A percentile compares a stretch with the other conserved stretches of the same genome.
Conservation (phyloP, 345 rosid genomes). For the Syzygium aqueum region DNA sequence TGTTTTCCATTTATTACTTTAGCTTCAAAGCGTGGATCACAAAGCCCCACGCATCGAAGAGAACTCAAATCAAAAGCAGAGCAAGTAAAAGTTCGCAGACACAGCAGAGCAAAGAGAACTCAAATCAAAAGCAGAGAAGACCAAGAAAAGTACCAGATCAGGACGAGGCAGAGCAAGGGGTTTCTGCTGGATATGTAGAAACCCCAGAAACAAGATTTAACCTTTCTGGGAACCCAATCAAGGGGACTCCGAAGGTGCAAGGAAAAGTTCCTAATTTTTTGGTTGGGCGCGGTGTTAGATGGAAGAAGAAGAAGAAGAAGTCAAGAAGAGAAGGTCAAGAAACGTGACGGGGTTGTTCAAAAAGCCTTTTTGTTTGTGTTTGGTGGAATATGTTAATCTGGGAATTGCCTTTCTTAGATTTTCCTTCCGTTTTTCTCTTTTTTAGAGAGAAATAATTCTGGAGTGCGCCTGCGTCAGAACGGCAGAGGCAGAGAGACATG, state of each 20-base stretch:
- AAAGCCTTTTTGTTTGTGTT: background rate
- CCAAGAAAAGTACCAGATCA: background rate
- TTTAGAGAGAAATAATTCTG: background rate
- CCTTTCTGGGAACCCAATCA: background rate
- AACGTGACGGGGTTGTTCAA: constrained; percentile 20
- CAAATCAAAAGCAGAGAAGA: background rate
- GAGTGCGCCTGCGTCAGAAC: background rate
- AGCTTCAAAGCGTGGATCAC: background rate
- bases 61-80: background rate
- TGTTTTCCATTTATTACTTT: background rate
- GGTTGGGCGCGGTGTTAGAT: background rate
- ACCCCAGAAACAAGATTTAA: background rate
- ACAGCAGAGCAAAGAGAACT: background rate
- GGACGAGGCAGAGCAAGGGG: background rate
- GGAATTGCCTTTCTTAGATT: background rate
- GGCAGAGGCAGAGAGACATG: background rate
- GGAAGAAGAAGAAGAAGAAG: background rate
- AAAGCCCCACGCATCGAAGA: background rate
- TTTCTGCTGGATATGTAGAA: background rate
- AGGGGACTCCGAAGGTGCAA: constrained; percentile 13
- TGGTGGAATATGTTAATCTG: background rate
- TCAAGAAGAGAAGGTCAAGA: background rate
- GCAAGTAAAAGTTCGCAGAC: background rate
- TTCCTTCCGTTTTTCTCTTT: background rate
- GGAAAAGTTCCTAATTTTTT: background rate